phyloP scores from a whole-genome alignment of 352 stramenopile species.

The Pythium vanterpoolii region DNA sequence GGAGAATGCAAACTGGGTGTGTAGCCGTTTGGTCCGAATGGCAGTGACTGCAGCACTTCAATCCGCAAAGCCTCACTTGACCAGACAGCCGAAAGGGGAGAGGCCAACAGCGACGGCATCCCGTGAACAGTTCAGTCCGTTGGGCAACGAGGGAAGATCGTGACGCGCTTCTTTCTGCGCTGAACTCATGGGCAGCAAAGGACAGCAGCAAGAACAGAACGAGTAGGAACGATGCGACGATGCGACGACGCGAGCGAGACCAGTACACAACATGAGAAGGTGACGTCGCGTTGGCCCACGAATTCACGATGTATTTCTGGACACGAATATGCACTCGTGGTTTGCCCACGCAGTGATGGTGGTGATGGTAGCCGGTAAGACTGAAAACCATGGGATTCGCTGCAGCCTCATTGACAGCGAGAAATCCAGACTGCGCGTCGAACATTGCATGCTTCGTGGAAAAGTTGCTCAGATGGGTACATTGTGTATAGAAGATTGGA shows the following conservation, averaged over 20 bases:
- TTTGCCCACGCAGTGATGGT: not conserved
- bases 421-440: not conserved
- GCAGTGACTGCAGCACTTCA: not conserved
- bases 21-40: too few relatives aligned
- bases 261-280: too few relatives aligned
- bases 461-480: too few relatives aligned
- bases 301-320: not conserved
- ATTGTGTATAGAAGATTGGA: not conserved
- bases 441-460: not conserved
- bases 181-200: not conserved
- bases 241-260: not conserved
- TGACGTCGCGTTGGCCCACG: not conserved
- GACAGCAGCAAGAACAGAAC: not conserved
- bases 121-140: not conserved
- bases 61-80: not conserved
- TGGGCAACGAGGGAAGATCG: not conserved
- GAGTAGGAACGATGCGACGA: not conserved
- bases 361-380: not conserved
- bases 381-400: not conserved
- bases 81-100: not conserved
- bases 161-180: not conserved
- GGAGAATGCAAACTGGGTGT: slow-evolving; percentile 1
- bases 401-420: not conserved
- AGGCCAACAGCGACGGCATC: not conserved
- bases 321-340: not conserved